phyloP scores from a whole-genome alignment of 23 red algal species.

The Gracilaria vermiculophylla region DNA sequence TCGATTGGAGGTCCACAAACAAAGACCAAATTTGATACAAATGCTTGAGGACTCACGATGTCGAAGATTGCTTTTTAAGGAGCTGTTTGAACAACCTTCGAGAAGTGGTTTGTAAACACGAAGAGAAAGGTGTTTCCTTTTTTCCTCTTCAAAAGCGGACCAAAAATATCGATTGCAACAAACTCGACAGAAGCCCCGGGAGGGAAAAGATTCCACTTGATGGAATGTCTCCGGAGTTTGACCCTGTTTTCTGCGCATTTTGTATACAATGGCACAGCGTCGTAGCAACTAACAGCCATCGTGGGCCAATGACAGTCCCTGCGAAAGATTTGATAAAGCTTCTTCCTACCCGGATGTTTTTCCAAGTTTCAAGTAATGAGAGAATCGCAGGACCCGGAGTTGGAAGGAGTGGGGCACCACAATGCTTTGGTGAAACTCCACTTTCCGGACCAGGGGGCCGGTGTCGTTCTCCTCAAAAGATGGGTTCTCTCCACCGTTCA shows the following conservation, averaged over 20 bases:
- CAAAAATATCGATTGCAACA: neutral
- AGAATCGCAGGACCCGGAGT: neutral
- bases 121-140: neutral
- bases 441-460: neutral
- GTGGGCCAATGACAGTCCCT: no score
- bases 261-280: no score
- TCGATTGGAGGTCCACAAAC: neutral
- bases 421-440: neutral
- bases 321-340: no score
- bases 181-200: neutral
- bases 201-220: no score
- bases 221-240: no score
- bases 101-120: conserved; percentile 1
- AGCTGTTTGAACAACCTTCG: conserved; percentile 10
- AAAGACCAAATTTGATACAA: neutral
- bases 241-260: no score
- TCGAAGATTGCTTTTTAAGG: neutral
- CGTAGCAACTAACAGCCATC: no score
- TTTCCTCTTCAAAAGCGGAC: neutral
- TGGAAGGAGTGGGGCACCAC: neutral
- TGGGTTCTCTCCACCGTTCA: neutral
- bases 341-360: no score
- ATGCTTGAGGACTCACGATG: neutral
- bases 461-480: neutral
- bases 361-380: neutral